A percentile compares a stretch with the other conserved stretches of the same genome.
Conservation (phyloP, 192 early-diverging fungal genomes). For the Kappamyces sp. region DNA sequence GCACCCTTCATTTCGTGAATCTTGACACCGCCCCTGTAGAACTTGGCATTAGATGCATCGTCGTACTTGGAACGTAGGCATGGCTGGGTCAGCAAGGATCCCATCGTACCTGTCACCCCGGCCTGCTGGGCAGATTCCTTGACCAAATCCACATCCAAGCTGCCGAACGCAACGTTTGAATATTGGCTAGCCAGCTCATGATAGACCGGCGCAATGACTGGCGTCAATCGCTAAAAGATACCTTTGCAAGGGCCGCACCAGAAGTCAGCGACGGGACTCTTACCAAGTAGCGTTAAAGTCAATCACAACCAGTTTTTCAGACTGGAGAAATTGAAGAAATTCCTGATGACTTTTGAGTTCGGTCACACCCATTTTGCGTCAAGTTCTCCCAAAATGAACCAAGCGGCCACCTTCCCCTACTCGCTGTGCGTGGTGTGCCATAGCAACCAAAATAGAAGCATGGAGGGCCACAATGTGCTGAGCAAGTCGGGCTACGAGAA, state of each 20-base stretch:
- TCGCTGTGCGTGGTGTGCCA: constrained; percentile 72
- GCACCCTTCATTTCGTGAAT: constrained; percentile 79
- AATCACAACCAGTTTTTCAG: constrained; percentile 29
- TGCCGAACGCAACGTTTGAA: constrained; percentile 34
- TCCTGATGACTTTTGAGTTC: constrained; percentile 8
- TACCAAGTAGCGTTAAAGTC: constrained; percentile 44
- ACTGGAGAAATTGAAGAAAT: constrained; percentile 1
- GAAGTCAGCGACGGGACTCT: constrained; percentile 10
- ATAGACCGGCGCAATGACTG: constrained; percentile 31
- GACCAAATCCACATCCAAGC: constrained; percentile 45
- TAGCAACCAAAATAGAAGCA: constrained; percentile 94
- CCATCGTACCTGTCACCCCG: background rate
- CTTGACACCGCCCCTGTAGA: constrained; percentile 70
- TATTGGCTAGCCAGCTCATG: constrained; percentile 12
- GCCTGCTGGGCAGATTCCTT: constrained; percentile 33
- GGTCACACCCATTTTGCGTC: background rate
- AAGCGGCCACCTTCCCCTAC: too few species aligned
- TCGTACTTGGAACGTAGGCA: constrained; percentile 73
- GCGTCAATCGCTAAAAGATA: background rate
- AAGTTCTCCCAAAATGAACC: too few species aligned
- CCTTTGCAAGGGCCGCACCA: constrained; percentile 35
- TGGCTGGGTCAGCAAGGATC: constrained; percentile 27
- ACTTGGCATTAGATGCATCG: constrained; percentile 15
- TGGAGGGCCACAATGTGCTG: constrained; percentile 89
- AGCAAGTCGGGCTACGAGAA: constrained; percentile 62